Evolutionary conservation across 23 red algal species (phyloP).

Genomic region (Agarophyton chilense): DNA sequence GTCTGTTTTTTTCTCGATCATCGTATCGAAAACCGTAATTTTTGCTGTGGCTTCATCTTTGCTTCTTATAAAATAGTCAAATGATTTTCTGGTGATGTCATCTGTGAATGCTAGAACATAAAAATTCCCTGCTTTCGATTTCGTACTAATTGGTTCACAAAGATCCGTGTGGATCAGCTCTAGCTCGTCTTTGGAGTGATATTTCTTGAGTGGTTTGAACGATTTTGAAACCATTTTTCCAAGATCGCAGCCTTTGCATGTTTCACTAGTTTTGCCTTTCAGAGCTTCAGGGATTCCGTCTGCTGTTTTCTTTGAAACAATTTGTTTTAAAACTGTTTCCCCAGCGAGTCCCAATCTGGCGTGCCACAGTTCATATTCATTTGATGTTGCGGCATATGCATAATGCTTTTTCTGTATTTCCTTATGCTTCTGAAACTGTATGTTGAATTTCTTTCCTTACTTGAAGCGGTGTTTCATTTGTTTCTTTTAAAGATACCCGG

Average conservation of each 20-base stretch:
- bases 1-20: constrained; percentile 4
- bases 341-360: neutral
- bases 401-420: neutral
- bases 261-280: neutral
- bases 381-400: neutral
- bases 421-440: neutral
- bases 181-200: neutral
- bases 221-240: constrained; percentile 11
- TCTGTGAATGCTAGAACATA: constrained; percentile 41
- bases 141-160: neutral
- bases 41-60: constrained; percentile 1
- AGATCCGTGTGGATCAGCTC: constrained; percentile 54
- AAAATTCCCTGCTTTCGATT: neutral
- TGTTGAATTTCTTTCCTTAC: neutral
- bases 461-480: neutral
- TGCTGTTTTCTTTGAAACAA: neutral
- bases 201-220: neutral
- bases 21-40: neutral
- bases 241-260: neutral
- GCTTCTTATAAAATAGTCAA: constrained; percentile 1
- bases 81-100: constrained; percentile 10
- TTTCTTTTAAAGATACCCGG: neutral
- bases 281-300: neutral
- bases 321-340: neutral
- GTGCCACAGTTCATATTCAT: neutral